Evolutionary conservation across 2,329 filamentous ascomycete genomes (phyloP), one percentile per base, ranked within the genome.

Genomic region (Seiridium cupressi): DNA sequence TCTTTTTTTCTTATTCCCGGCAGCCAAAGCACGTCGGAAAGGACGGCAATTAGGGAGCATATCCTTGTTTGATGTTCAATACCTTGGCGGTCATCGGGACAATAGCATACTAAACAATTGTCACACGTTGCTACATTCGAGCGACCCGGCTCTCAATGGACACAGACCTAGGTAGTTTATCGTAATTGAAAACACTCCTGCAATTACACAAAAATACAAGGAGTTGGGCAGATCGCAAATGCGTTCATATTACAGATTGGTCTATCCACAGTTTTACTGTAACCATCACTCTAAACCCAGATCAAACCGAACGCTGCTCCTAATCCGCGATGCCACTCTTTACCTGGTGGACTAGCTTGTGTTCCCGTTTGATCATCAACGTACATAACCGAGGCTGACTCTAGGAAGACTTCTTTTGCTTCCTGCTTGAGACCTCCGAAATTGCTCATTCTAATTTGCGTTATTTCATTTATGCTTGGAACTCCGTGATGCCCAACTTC

Each of bases 401-500:
- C 26, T 6, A 34, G 26, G 4, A 26, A 44, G 26, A 26, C 26
- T 54, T 7, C 13, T 26, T 51, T 58, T 36, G 18, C 18, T 26
- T 42, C 6, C 18, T 18, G 11, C 40, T 13, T 26, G 18, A 34
- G 34, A 11, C 34, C 44, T 35, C 31, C 46, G 10, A 35, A 32
- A 49, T 51, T 42, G 35, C 55, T 38, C 55, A 47, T 18, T 57
- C 55, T 18, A 38, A 58, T 9, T 31, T 35, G 18, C 26, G n/a
- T 40, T 35, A 54, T 35, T 59, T 35, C 54, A 58, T 67, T 76
- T 82, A 87, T 73, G 70, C 81, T 72, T 79, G 77, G 78, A 88
- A 89, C 77, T 89, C 86, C 75, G 84, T 77, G 57, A 83, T 76
- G 31, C 55, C 55, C 8, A 31, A 13, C 35, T 49, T 49, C 55